phyloP scores from a whole-genome alignment of 2,329 filamentous ascomycete species.

The Basipetospora sp. region DNA sequence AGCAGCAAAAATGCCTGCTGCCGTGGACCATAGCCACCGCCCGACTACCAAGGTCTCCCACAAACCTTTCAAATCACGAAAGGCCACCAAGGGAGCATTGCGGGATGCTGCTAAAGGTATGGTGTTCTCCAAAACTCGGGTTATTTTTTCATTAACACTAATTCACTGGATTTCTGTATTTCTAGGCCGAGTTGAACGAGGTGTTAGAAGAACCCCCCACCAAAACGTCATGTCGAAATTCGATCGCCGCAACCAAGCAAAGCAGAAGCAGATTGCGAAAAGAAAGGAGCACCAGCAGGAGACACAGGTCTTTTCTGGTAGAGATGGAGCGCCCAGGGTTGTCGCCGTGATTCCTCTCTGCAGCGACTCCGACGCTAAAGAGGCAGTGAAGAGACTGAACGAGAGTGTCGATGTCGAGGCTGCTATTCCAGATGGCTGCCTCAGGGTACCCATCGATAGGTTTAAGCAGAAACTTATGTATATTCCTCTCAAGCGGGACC shows the following conservation, averaged over 20 bases:
- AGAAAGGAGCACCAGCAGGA: constrained; percentile 69
- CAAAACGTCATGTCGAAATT: constrained; percentile 97
- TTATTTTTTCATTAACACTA: too few species aligned
- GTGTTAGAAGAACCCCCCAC: constrained; percentile 71
- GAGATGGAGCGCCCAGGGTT: constrained; percentile 72
- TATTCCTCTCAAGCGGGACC: constrained; percentile 55
- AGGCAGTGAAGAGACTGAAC: constrained; percentile 58
- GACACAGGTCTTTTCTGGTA: constrained; percentile 68
- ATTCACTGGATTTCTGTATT: too few species aligned
- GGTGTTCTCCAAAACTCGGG: too few species aligned
- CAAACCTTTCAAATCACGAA: constrained; percentile 85
- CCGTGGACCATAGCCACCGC: constrained; percentile 69
- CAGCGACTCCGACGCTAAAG: constrained; percentile 50
- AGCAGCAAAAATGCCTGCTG: constrained; percentile 53
- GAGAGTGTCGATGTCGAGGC: constrained; percentile 63
- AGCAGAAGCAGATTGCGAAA: constrained; percentile 74
- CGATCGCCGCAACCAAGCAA: constrained; percentile 84
- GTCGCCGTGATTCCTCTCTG: constrained; percentile 81
- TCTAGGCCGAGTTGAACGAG: constrained; percentile 66
- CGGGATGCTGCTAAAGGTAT: constrained; percentile 75
- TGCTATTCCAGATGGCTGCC: constrained; percentile 43
- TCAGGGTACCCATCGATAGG: constrained; percentile 61
- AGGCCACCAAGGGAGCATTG: constrained; percentile 74
- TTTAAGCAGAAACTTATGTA: constrained; percentile 95
- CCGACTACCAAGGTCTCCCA: constrained; percentile 78